Conservation (phyloP, 768 basidiomycete species). For the Russula abietina region DNA sequence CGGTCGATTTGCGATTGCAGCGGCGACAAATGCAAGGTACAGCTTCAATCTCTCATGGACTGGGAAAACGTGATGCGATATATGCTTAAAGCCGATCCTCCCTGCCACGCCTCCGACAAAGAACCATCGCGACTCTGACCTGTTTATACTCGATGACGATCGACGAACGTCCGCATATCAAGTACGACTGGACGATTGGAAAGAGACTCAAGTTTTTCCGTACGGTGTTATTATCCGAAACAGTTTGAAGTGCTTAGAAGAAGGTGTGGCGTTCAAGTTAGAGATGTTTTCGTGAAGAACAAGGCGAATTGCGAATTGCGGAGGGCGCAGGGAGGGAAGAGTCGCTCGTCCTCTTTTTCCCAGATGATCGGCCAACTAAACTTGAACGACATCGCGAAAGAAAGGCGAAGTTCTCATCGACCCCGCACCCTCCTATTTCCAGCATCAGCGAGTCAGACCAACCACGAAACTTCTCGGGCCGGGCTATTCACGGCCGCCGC, state of each 20-base stretch:
- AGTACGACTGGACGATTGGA: conserved; percentile 45
- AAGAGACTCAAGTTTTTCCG: conserved; percentile 66
- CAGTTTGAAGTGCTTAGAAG: conserved; percentile 61
- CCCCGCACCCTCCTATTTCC: conserved; percentile 71
- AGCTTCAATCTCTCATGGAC: conserved; percentile 41
- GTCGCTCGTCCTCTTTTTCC: conserved; percentile 28
- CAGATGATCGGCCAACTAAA: not conserved
- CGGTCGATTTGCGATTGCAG: conserved; percentile 1
- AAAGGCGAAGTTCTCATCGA: conserved; percentile 78
- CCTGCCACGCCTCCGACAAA: conserved; percentile 32
- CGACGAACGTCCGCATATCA: too few relatives aligned
- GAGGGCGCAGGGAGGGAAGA: conserved; percentile 74
- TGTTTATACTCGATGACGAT: too few relatives aligned
- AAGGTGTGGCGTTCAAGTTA: conserved; percentile 67
- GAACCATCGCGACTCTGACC: conserved; percentile 27
- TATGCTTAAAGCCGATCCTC: conserved; percentile 40
- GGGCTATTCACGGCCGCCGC: conserved; percentile 49
- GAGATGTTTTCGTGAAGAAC: conserved; percentile 49
- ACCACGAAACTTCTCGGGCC: conserved; percentile 71
- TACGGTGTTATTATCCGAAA: conserved; percentile 76
- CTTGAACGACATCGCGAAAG: not conserved
- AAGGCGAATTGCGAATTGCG: conserved; percentile 55
- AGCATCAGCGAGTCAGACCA: conserved; percentile 62
- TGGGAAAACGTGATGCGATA: conserved; percentile 56
- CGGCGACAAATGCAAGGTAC: not conserved